Conservation (phyloP, 345 rosid genomes). For the Sonneratia alba region DNA sequence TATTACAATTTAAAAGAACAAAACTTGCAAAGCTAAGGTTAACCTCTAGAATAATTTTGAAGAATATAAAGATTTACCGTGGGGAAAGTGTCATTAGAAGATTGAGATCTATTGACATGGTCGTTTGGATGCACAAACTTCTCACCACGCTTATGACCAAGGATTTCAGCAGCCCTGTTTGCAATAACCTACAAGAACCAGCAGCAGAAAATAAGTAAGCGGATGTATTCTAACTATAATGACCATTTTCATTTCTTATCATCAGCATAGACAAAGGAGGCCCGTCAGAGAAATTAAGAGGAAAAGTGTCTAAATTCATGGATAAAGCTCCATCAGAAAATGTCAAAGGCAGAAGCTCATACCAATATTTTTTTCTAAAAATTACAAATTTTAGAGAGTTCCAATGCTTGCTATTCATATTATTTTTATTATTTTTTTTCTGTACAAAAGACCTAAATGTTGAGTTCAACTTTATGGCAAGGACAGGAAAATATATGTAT, state of each 20-base stretch:
- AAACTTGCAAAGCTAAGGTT: neutral
- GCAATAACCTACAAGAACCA: conserved; percentile 67
- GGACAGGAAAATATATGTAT: neutral
- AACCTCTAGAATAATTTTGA: neutral
- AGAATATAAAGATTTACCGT: conserved; percentile 39
- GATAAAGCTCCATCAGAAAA: too few species aligned
- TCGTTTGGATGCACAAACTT: conserved; percentile 95
- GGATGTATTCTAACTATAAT: neutral
- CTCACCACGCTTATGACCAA: conserved; percentile 78
- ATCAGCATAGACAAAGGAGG: neutral
- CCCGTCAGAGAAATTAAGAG: neutral
- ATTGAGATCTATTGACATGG: conserved; percentile 91
- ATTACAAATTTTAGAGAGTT: too few species aligned
- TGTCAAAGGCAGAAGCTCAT: too few species aligned
- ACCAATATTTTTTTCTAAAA: too few species aligned
- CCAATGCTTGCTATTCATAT: too few species aligned
- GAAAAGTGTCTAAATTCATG: too few species aligned
- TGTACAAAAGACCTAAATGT: too few species aligned
- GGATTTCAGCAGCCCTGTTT: conserved; percentile 95
- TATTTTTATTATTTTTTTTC: too few species aligned
- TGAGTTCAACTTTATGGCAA: too few species aligned
- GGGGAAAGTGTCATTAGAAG: conserved; percentile 95
- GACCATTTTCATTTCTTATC: neutral
- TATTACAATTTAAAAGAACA: neutral
- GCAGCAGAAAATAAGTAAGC: neutral